phyloP scores from a whole-genome alignment of 495 filamentous ascomycete genomes.

The Hypoxylon subgilvum region DNA sequence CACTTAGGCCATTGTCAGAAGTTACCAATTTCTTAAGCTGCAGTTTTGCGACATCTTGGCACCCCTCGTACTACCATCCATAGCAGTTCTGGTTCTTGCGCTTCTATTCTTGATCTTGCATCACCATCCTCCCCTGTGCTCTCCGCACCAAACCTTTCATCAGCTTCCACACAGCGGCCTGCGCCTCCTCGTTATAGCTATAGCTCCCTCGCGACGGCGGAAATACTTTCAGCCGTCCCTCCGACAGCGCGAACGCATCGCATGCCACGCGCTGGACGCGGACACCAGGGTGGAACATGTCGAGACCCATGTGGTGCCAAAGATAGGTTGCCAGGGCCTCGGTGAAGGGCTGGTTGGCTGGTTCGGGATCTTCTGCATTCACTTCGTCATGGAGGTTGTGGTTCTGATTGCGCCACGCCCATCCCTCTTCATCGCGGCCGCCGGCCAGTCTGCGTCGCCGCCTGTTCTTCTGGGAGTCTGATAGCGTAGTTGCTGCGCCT shows the following conservation, averaged over 20 bases:
- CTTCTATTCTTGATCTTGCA: too few species aligned
- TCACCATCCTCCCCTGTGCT: conserved; percentile 19
- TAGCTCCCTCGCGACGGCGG: background rate
- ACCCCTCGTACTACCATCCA: too few species aligned
- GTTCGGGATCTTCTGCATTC: conserved; percentile 5
- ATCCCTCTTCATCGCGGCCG: conserved; percentile 50
- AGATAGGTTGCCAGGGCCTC: conserved; percentile 51
- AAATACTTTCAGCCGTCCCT: conserved; percentile 53
- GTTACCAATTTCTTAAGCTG: too few species aligned
- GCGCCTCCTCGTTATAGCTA: background rate
- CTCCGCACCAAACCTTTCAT: conserved; percentile 19
- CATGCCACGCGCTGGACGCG: conserved; percentile 52
- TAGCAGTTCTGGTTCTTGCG: too few species aligned
- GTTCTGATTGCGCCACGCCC: conserved; percentile 48
- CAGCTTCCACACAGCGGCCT: conserved; percentile 25
- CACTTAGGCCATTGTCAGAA: too few species aligned
- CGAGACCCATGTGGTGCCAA: conserved; percentile 47
- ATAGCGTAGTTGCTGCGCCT: conserved; percentile 11
- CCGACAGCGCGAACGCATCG: conserved; percentile 53
- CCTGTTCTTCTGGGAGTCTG: conserved; percentile 39
- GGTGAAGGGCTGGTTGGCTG: conserved; percentile 45
- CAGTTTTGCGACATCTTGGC: too few species aligned
- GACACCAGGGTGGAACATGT: conserved; percentile 54
- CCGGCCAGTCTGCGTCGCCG: conserved; percentile 48
- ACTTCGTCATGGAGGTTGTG: too few species aligned